Conservation (phyloP, 768 basidiomycete genomes). For the Chalciporus sphaerocephalus region DNA sequence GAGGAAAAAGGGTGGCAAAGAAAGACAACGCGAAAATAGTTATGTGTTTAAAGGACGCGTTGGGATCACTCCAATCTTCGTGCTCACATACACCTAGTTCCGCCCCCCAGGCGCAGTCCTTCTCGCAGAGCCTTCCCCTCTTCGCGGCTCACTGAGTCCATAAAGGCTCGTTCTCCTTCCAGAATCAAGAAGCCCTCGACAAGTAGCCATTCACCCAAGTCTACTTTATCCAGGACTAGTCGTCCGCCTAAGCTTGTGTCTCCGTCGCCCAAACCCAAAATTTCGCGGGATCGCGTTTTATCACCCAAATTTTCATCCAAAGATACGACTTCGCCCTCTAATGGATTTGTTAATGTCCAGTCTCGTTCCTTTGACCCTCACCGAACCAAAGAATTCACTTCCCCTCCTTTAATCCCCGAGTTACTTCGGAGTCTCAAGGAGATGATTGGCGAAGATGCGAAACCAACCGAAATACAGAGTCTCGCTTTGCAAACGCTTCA, state of each 20-base stretch:
- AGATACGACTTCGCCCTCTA: constrained; percentile 26
- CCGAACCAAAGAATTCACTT: constrained; percentile 44
- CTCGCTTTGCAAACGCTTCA: constrained; percentile 64
- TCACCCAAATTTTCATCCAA: constrained; percentile 19
- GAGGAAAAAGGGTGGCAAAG: constrained; percentile 10
- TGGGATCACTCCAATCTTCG: neutral
- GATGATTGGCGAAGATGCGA: constrained; percentile 50
- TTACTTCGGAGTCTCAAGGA: constrained; percentile 55
- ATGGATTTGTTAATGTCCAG: constrained; percentile 31
- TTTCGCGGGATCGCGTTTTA: constrained; percentile 2
- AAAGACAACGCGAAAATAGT: constrained; percentile 11
- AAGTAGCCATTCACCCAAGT: neutral
- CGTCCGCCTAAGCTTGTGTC: too few species aligned
- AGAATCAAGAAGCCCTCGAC: neutral
- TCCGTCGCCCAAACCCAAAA: neutral
- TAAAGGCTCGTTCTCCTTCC: neutral
- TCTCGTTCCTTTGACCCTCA: constrained; percentile 26
- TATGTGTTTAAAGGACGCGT: constrained; percentile 6
- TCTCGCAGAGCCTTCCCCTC: constrained; percentile 25
- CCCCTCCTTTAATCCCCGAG: constrained; percentile 67
- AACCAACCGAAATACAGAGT: constrained; percentile 76
- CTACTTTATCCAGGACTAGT: too few species aligned
- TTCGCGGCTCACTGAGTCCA: constrained; percentile 20
- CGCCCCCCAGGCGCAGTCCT: constrained; percentile 23
- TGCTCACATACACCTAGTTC: constrained; percentile 7